phyloP scores from a whole-genome alignment of 768 basidiomycete species.

The Podaxis sp. region DNA sequence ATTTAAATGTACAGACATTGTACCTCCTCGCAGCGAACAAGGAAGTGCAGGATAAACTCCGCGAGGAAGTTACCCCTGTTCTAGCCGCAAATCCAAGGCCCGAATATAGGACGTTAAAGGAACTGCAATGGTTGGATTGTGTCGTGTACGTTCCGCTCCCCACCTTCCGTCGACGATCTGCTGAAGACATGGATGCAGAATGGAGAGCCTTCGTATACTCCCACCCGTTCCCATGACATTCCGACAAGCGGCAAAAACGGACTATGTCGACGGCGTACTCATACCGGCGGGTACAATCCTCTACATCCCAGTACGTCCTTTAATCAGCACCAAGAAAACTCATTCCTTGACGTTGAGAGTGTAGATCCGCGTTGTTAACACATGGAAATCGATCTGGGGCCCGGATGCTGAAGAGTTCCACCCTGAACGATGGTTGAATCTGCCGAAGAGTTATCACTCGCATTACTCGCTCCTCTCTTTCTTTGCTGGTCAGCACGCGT shows the following conservation, averaged over 20 bases:
- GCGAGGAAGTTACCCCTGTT: slow-evolving; percentile 41
- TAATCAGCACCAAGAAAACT: background rate
- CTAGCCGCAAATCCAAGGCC: slow-evolving; percentile 33
- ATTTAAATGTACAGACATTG: slow-evolving; percentile 31
- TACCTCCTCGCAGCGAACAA: slow-evolving; percentile 46
- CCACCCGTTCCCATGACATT: slow-evolving; percentile 43
- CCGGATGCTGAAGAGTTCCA: slow-evolving; percentile 50
- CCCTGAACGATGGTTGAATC: slow-evolving; percentile 46
- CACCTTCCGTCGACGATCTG: background rate
- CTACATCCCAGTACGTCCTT: slow-evolving; percentile 37
- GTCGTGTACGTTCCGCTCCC: slow-evolving; percentile 30
- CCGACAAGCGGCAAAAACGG: slow-evolving; percentile 36
- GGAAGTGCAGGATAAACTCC: slow-evolving; percentile 42
- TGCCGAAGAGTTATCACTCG: slow-evolving; percentile 34
- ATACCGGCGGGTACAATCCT: slow-evolving; percentile 42
- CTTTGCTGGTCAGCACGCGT: slow-evolving; percentile 44
- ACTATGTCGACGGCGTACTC: slow-evolving; percentile 45
- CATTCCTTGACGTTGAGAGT: too few species aligned
- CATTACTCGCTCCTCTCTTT: slow-evolving; percentile 41
- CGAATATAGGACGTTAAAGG: slow-evolving; percentile 41
- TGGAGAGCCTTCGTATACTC: slow-evolving; percentile 43
- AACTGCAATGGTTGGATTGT: slow-evolving; percentile 41
- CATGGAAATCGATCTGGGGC: slow-evolving; percentile 51
- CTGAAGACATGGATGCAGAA: slow-evolving; percentile 24
- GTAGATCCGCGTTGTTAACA: slow-evolving; percentile 52